phyloP scores from a whole-genome alignment of 352 stramenopile genomes.

The Phytopythium vexans region DNA sequence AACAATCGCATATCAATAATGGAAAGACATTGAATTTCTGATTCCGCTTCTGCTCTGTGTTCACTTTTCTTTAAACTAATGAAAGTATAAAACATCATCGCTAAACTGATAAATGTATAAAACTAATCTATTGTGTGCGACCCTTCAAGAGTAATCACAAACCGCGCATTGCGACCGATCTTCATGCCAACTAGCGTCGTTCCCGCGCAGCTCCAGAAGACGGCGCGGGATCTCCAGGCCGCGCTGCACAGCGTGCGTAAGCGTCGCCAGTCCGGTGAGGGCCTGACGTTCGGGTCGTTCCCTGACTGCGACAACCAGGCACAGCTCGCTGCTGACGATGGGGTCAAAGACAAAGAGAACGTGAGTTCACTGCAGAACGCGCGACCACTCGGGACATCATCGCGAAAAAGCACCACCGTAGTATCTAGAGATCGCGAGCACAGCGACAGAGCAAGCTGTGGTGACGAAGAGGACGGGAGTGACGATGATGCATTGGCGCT shows the following conservation, averaged over 20 bases:
- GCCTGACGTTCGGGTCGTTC: not conserved
- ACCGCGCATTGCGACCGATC: no score
- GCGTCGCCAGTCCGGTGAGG: slow-evolving; percentile 10
- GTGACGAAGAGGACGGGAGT: not conserved
- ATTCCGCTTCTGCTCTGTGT: no score
- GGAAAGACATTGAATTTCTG: no score
- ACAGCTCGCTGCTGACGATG: not conserved
- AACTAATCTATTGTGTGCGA: no score
- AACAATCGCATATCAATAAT: no score
- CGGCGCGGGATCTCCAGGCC: slow-evolving; percentile 47
- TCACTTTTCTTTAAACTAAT: no score
- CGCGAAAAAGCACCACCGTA: not conserved
- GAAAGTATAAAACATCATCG: no score
- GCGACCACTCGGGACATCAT: not conserved
- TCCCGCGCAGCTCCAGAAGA: slow-evolving; percentile 31
- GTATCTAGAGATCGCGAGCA: no score
- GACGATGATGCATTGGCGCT: slow-evolving; percentile 1
- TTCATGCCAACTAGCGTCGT: not conserved
- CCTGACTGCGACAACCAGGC: not conserved
- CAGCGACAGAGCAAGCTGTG: no score
- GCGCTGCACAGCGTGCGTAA: slow-evolving; percentile 41
- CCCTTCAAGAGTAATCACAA: no score
- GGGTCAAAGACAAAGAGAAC: slow-evolving; percentile 2
- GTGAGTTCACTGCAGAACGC: not conserved
- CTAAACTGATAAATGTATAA: no score